Evolutionary conservation across 345 rosid genomes (phyloP), one percentile per base, ranked within the genome.

Genomic region (Aethionema arabicum): DNA sequence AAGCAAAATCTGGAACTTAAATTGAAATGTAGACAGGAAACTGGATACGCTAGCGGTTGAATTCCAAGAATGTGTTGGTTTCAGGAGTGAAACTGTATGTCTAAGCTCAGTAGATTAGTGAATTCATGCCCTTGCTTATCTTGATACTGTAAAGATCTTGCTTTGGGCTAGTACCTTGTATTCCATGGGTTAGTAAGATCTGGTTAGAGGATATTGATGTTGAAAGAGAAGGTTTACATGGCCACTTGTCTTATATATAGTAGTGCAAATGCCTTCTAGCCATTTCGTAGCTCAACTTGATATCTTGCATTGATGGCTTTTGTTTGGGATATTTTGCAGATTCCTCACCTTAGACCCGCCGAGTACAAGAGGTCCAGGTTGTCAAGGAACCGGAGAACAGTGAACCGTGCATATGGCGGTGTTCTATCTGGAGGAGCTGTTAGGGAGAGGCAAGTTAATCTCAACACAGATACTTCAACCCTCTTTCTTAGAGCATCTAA

Each of bases 371-470:
- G 88, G 72, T 80, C 93, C 9, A 78, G 90, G 52, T 74, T 85
- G 65, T 53, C 96, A 4, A 88, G 96, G 73, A 88, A 82, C 70
- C 63, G 81, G 6, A 80, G 90, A 69, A 82, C 96, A 11, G 96
- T 88, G 70, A 88, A 80, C 63, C 93, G 96, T 59, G 71, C 93
- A 4, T 88, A 88, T 30, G 93, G 96, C 41, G 96, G 96, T 50
- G 88, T 84, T 32, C 65, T 88, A 56, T 83, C 92, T 35, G 92
- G 88, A 55, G 73, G 79, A 59, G 96, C 96, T 73, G 92, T 85
- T 21, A 76, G 86, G 62, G 96, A 85, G 69, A 85, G 96, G 96
- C 80, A 32, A 38, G 67, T 9, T 2, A 16, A 21, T 6, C 13
- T 3, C 6, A 12, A 3, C 0, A 7, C 14, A 29, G 16, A 10